Evolutionary conservation across 2,329 filamentous ascomycete species (phyloP).

Genomic region (Grosmannia serpens): DNA sequence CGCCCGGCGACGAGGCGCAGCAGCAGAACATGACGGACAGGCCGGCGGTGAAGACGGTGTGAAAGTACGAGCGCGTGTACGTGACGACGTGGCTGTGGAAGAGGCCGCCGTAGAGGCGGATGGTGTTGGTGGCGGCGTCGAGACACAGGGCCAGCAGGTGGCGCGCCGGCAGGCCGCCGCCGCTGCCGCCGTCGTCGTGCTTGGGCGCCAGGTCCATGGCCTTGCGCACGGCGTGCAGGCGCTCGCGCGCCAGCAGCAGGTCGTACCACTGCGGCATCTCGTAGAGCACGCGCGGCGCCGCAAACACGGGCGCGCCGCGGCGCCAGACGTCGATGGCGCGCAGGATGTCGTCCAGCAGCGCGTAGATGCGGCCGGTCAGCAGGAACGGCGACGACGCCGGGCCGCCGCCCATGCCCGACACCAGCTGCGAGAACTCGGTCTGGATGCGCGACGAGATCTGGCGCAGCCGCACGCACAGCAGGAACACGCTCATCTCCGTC

Average conservation of each 20-base stretch:
- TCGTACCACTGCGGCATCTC: constrained; percentile 33
- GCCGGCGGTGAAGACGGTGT: constrained; percentile 25
- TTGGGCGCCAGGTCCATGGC: constrained; percentile 28
- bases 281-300: constrained; percentile 25
- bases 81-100: constrained; percentile 24
- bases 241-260: constrained; percentile 27
- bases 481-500: constrained; percentile 1
- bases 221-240: constrained; percentile 26
- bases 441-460: constrained; percentile 4
- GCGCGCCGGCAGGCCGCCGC: constrained; percentile 18
- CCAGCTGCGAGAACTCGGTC: constrained; percentile 1
- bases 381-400: neutral
- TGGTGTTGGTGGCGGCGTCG: constrained; percentile 22
- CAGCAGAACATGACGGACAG: constrained; percentile 3
- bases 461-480: neutral
- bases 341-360: constrained; percentile 1
- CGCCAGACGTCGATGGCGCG: neutral
- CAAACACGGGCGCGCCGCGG: constrained; percentile 8
- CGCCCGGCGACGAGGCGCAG: neutral
- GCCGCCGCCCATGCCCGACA: neutral
- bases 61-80: constrained; percentile 35
- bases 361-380: constrained; percentile 1
- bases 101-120: constrained; percentile 25
- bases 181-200: constrained; percentile 9
- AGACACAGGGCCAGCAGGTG: constrained; percentile 23